phyloP scores from a whole-genome alignment of 306 rosid species.

The Quercus dentata region DNA sequence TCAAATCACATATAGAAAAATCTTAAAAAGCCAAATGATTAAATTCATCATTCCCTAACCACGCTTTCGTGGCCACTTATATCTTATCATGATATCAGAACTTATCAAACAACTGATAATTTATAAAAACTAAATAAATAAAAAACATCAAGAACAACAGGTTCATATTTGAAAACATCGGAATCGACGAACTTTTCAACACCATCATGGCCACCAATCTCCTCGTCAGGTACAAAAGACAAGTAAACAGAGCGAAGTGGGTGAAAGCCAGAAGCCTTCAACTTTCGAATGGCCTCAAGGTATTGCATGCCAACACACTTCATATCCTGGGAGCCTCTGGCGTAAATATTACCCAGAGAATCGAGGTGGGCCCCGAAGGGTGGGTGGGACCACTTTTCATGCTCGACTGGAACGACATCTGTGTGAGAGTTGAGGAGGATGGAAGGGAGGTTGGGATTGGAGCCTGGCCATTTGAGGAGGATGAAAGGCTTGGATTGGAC shows the following conservation, averaged over 20 bases:
- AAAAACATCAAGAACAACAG: constrained; percentile 70
- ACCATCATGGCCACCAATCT: constrained; percentile 81
- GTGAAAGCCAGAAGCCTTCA: constrained; percentile 45
- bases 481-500: constrained; percentile 62
- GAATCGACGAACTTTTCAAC: constrained; percentile 56
- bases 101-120: too few relatives aligned
- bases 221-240: constrained; percentile 84
- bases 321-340: constrained; percentile 93
- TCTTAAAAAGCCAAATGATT: too few relatives aligned
- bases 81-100: too few relatives aligned
- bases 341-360: constrained; percentile 42
- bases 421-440: constrained; percentile 89
- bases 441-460: constrained; percentile 57
- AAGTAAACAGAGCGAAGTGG: constrained; percentile 60
- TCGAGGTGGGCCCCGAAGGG: constrained; percentile 75
- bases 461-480: constrained; percentile 79
- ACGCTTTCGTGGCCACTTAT: too few relatives aligned
- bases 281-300: constrained; percentile 73
- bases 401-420: constrained; percentile 79
- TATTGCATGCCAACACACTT: constrained; percentile 94
- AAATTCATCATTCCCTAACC: too few relatives aligned
- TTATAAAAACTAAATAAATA: too few relatives aligned
- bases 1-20: not conserved
- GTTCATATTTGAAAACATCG: constrained; percentile 50
- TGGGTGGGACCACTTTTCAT: constrained; percentile 63